These are phyloP conservation scores for Blastobotrys capitulatus DNA, from an alignment of 1,139 yeast genomes.

Conservation along the genomic window DNA sequence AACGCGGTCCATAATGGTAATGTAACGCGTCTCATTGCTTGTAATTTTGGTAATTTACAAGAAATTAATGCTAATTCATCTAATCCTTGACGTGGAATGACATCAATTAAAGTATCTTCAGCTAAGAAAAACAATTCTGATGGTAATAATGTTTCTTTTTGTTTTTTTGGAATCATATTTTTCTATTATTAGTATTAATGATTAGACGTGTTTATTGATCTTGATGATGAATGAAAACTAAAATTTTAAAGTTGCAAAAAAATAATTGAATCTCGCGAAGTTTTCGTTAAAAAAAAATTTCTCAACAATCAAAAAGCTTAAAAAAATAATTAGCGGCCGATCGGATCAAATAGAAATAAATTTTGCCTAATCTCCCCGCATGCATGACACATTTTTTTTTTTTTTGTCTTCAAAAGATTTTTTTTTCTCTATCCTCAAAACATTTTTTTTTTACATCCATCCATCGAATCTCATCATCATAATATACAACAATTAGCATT, in stretches of 20 bases:
- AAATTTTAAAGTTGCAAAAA: not conserved
- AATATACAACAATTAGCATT: too few species aligned
- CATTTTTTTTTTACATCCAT: too few species aligned
- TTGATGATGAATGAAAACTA: not conserved
- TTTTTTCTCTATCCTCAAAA: too few species aligned
- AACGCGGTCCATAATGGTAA: slow-evolving; percentile 90
- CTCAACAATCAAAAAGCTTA: too few species aligned
- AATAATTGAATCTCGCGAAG: too few species aligned
- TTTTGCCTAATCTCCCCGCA: too few species aligned
- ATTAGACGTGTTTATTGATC: not conserved
- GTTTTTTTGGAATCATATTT: slow-evolving; percentile 35
- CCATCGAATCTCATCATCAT: too few species aligned
- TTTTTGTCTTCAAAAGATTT: too few species aligned
- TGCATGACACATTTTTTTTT: too few species aligned
- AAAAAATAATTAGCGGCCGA: too few species aligned
- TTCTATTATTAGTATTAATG: not conserved
- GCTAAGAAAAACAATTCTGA: slow-evolving; percentile 79
- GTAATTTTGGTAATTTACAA: slow-evolving; percentile 42
- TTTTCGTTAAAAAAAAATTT: too few species aligned
- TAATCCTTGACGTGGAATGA: slow-evolving; percentile 71
- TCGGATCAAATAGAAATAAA: too few species aligned
- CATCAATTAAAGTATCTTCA: slow-evolving; percentile 67
- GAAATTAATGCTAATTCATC: slow-evolving; percentile 61
- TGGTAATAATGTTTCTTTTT: slow-evolving; percentile 60
- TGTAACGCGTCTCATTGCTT: slow-evolving; percentile 64